Percentiles rank a stretch among this genome's conserved stretches.
Evolutionary conservation across 495 filamentous ascomycete species (phyloP).

Genomic region (Antarctomyces pellizariae): DNA sequence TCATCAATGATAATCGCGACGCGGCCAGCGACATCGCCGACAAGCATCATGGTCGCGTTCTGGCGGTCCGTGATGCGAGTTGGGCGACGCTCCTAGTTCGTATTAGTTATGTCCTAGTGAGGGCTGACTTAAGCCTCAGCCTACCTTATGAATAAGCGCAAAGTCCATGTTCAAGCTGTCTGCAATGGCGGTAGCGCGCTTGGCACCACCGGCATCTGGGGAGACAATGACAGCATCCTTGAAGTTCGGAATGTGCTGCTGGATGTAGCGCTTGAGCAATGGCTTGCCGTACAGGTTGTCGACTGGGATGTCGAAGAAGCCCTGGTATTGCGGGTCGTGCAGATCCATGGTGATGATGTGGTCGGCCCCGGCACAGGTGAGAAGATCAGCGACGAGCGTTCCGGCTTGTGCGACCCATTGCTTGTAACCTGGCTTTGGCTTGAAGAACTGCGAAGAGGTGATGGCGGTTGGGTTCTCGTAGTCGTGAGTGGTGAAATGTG

Average conservation of each 20-base stretch:
- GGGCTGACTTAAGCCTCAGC: slow-evolving; percentile 10
- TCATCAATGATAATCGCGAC: slow-evolving; percentile 85
- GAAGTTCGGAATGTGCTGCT: slow-evolving; percentile 65
- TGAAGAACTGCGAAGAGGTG: slow-evolving; percentile 31
- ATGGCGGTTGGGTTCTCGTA: slow-evolving; percentile 28
- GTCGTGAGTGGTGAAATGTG: slow-evolving; percentile 28
- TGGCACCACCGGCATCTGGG: slow-evolving; percentile 89
- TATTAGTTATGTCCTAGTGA: slow-evolving; percentile 16
- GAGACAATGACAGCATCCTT: slow-evolving; percentile 82
- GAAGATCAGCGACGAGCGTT: slow-evolving; percentile 77
- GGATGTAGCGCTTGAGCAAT: slow-evolving; percentile 73
- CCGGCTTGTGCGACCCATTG: slow-evolving; percentile 97
- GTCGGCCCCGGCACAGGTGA: slow-evolving; percentile 90
- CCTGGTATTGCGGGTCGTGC: slow-evolving; percentile 95
- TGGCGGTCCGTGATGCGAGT: slow-evolving; percentile 81
- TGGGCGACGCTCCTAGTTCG: slow-evolving; percentile 71
- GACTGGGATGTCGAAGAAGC: slow-evolving; percentile 95
- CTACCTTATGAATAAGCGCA: slow-evolving; percentile 93
- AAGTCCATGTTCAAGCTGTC: slow-evolving; percentile 83
- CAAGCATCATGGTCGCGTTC: slow-evolving; percentile 97
- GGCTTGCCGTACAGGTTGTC: slow-evolving; percentile 87
- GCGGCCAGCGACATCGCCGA: slow-evolving; percentile 62
- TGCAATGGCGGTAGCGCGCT: slow-evolving; percentile 90
- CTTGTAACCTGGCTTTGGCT: slow-evolving; percentile 78
- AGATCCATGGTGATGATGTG: slow-evolving; percentile 96